Evolutionary conservation across 192 early-diverging fungal species (phyloP), one percentile per base, ranked within the genome.

Genomic region (Mortierella claussenii): DNA sequence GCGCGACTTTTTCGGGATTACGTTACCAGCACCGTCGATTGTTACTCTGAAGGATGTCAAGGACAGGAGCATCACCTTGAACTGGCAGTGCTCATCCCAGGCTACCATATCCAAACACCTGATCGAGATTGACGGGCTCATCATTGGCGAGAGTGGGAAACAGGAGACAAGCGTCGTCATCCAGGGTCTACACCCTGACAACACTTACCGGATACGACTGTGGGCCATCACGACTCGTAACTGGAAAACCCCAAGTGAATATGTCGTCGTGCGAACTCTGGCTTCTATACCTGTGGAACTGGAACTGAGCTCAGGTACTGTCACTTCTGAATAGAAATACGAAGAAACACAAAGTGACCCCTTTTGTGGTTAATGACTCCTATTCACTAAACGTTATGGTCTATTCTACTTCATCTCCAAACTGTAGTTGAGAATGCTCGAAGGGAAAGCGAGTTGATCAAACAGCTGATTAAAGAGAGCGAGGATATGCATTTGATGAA

Each of bases 121-220:
- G 36, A 76, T 76, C 31, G 73, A 76, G 30, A 76, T 76, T 45
- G 73, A 76, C 17, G 73, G 73, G 2, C 26, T 67, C 21, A 47
- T 76, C 36, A 67, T 76, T 32, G 73, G 73, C 13, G 73, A 76
- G 49, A 76, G 73, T 46, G 73, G 73, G 2, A 76, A 76, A 46
- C 73, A 76, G 58, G 73, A 76, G 31, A 76, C 73, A n/a, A 76
- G 73, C 30, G 73, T 76, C 13, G 73, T 76, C 1, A 76, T 76
- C 47, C 73, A 76, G 24, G 73, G 73, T 4, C 54, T 76, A 4
- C 62, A 76, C 33, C 73, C 73, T 20, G 73, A 76, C 34, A 76
- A 67, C 24, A 76, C 65, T 48, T 76, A 76, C 47, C 37, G 73
- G 40, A 76, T 76, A 24, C 51, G 73, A 32, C 64, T 76, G 20